These are phyloP conservation scores for Diospyros lotus DNA, from an alignment of 148 eudicot species.

Conservation along the genomic window DNA sequence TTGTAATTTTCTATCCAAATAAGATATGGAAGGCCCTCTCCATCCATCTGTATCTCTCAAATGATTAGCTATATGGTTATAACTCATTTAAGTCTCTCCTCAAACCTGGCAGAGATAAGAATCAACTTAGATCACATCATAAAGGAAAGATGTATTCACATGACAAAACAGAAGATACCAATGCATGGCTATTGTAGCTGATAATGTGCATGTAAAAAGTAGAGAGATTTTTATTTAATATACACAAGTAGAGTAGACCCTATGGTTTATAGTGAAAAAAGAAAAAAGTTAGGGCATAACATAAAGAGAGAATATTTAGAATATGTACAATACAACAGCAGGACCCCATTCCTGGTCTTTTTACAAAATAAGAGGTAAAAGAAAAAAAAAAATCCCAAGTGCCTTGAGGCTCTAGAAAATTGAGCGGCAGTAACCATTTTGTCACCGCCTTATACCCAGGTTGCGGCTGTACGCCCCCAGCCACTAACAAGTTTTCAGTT, in stretches of 20 bases:
- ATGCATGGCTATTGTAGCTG: too few species aligned
- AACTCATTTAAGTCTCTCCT: too few species aligned
- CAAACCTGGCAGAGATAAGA: too few species aligned
- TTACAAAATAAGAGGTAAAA: too few species aligned
- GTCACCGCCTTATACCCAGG: not conserved
- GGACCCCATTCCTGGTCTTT: not conserved
- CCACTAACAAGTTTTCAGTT: not conserved
- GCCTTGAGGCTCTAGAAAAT: not conserved
- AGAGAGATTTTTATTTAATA: not conserved
- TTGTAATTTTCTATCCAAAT: too few species aligned
- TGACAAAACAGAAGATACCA: too few species aligned
- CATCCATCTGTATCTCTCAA: too few species aligned
- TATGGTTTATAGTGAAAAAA: not conserved
- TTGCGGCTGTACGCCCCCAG: constrained; percentile 10
- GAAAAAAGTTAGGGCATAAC: not conserved
- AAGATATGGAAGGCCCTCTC: too few species aligned
- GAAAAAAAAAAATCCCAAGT: not conserved
- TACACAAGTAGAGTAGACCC: not conserved
- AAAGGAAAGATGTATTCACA: too few species aligned
- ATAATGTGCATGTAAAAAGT: not conserved
- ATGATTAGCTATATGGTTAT: too few species aligned
- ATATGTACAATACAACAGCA: not conserved
- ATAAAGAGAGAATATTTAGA: not conserved
- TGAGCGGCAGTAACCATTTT: not conserved
- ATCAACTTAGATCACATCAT: too few species aligned